Conservation (phyloP, 352 stramenopile genomes). For the Phytophthora ramorum region DNA sequence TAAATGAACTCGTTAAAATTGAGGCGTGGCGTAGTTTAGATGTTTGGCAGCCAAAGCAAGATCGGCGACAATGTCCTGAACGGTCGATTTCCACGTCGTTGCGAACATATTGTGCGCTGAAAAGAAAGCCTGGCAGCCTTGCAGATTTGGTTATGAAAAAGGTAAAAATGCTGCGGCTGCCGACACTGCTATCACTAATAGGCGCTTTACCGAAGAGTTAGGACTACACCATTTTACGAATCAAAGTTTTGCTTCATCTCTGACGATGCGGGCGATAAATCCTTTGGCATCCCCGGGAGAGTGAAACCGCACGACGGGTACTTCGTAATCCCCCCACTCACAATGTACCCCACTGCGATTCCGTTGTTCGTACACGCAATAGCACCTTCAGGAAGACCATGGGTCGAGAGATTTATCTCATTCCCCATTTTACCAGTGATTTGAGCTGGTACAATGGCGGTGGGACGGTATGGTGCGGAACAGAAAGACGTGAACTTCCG, state of each 20-base stretch:
- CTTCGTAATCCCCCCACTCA: background rate
- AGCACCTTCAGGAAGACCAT: background rate
- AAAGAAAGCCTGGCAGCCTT: too few relatives aligned
- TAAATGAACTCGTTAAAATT: constrained; percentile 1
- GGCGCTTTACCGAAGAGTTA: too few relatives aligned
- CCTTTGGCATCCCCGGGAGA: background rate
- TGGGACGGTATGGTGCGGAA: background rate
- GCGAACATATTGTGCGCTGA: too few relatives aligned
- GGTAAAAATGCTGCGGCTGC: too few relatives aligned
- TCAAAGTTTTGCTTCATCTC: too few relatives aligned
- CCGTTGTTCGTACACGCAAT: background rate
- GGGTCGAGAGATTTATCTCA: background rate
- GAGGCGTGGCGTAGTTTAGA: too few relatives aligned
- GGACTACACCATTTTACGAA: background rate
- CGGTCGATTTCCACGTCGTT: too few relatives aligned
- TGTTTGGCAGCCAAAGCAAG: background rate
- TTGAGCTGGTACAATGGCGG: constrained; percentile 1
- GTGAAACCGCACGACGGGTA: background rate
- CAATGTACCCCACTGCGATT: background rate
- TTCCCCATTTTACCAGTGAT: background rate
- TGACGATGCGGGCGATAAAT: background rate
- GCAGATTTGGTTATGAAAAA: too few relatives aligned
- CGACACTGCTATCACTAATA: too few relatives aligned
- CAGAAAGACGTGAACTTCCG: background rate
- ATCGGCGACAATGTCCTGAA: background rate